phyloP scores from a whole-genome alignment of 352 stramenopile genomes.

The Phytophthora sp. region DNA sequence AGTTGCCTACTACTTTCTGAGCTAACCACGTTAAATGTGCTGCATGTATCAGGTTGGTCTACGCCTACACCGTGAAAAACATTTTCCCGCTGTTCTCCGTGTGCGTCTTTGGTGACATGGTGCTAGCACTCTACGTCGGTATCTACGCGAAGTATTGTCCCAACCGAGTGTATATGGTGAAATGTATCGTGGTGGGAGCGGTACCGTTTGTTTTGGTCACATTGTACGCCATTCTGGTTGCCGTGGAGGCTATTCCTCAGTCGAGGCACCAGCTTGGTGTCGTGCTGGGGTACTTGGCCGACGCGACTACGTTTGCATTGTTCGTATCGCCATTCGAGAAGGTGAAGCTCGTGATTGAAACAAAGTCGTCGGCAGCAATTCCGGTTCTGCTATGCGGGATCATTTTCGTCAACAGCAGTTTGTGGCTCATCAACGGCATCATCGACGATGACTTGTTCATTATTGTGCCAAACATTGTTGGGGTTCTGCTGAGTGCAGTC shows the following conservation, averaged over 20 bases:
- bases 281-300: constrained; percentile 27
- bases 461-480: constrained; percentile 44
- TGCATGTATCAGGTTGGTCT: constrained; percentile 24
- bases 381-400: constrained; percentile 53
- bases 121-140: constrained; percentile 21
- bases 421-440: constrained; percentile 61
- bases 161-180: constrained; percentile 23
- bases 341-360: constrained; percentile 27
- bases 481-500: constrained; percentile 35
- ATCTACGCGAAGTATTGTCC: constrained; percentile 30
- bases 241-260: constrained; percentile 12
- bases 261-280: constrained; percentile 23
- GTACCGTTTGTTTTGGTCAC: constrained; percentile 18
- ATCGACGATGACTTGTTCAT: constrained; percentile 55
- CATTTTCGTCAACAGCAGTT: constrained; percentile 52
- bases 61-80: constrained; percentile 30
- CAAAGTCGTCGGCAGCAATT: constrained; percentile 46
- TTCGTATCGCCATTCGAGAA: constrained; percentile 38
- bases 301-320: constrained; percentile 30
- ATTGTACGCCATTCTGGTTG: constrained; percentile 26
- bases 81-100: constrained; percentile 36
- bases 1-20: neutral
- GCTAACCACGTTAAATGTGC: too few relatives aligned
- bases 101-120: constrained; percentile 29
- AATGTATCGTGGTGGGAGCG: neutral